Base-by-base conservation (phyloP, 805 yeast genomes). In the Saccharomycopsis synnaedendra region DNA sequence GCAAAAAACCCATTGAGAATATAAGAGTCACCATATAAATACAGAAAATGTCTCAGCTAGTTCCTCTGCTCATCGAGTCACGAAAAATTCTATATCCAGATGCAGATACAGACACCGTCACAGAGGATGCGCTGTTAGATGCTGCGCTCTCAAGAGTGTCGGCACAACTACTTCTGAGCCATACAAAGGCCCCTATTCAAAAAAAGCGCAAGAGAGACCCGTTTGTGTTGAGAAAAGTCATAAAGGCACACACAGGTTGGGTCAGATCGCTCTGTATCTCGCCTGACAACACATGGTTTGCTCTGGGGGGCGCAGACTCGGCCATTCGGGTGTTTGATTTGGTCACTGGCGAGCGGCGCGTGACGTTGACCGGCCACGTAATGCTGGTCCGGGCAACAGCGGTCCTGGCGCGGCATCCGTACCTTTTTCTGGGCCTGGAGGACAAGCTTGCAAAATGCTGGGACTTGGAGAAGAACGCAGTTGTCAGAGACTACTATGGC, bases 161-260 rank as follows among this genome's bases (percentile, higher is more conserved):
- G 5, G 45, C 11, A 28, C 47, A 34, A 33, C 39, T 32, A 29
- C 31, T 10, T 19, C 39, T 40, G 37, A 36, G 52, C 41, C 34
- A 39, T 36, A 34, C 48, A 46, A 8, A 34, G n/a, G 36, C 36
- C 10, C 33, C 40, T 27, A 39, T 39, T 32, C 41, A 27, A 46
- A 54, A 34, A 35, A 57, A 35, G 46, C 58, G 10, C n/a, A 39
- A 35, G 36, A 34, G 8, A n/a, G 36, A 9, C 9, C 27, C 8
- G 51, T 42, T n/a, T 51, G 52, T 42, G 63, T 66, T 3, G 59
- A 56, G 30, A 34, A 70, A 82, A 48, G 87, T 90, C 3, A 70
- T 90, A 0, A 78, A 85, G 1, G 97, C 97, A 3, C 98, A 93
- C 61, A 72, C 76, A 38, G 98, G 99, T 0, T 89, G 97, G 89